These are phyloP conservation scores for Phytophthora agathidicida DNA, from an alignment of 352 stramenopile species.

Conservation along the genomic window DNA sequence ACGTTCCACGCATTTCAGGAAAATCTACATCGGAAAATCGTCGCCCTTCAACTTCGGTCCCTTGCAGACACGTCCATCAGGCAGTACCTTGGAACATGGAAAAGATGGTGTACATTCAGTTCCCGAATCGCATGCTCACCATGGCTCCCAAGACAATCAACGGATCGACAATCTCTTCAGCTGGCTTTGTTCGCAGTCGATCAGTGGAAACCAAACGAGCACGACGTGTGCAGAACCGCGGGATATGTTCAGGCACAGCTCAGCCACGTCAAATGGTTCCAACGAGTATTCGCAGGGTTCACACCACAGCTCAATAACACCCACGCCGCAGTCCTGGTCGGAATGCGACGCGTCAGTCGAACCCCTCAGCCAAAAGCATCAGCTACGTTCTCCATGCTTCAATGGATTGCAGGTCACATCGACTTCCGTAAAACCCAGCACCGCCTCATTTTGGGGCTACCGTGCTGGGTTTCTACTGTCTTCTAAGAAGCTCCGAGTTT, in stretches of 20 bases:
- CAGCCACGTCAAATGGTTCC: slow-evolving; percentile 26
- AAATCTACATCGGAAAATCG: background rate
- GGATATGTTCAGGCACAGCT: slow-evolving; percentile 19
- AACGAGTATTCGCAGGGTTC: slow-evolving; percentile 7
- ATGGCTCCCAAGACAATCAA: slow-evolving; percentile 13
- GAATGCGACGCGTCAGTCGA: slow-evolving; percentile 1
- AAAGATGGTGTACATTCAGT: background rate
- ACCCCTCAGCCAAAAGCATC: background rate
- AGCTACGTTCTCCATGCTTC: slow-evolving; percentile 2
- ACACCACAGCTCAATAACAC: background rate
- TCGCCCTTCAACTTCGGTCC: slow-evolving; percentile 9
- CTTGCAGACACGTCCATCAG: slow-evolving; percentile 3
- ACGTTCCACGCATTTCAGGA: background rate
- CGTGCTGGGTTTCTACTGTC: slow-evolving; percentile 32
- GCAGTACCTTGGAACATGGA: background rate
- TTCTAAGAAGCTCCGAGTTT: slow-evolving; percentile 24
- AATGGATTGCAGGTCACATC: background rate
- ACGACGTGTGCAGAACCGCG: background rate
- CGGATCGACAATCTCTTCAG: slow-evolving; percentile 14
- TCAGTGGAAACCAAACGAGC: background rate
- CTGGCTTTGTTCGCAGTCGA: slow-evolving; percentile 21
- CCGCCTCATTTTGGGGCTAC: slow-evolving; percentile 32
- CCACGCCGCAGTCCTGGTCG: slow-evolving; percentile 2
- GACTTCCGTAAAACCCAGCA: slow-evolving; percentile 14
- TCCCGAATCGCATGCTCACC: background rate